Conservation (phyloP, 2,329 filamentous ascomycete genomes). For the Scedosporium aurantiacum region DNA sequence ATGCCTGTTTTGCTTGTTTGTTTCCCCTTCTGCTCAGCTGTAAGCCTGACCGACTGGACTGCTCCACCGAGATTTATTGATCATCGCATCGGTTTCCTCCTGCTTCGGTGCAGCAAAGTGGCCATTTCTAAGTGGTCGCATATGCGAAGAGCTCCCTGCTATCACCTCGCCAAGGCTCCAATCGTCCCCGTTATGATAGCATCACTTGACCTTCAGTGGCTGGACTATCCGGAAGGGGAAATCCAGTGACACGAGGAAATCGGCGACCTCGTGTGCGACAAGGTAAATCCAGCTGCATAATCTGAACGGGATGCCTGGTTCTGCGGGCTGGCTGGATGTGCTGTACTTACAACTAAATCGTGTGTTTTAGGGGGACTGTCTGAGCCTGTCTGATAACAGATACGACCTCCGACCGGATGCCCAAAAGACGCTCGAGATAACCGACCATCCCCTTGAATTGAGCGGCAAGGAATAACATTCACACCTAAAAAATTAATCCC, state of each 20-base stretch:
- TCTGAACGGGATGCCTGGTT: neutral
- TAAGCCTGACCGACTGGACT: neutral
- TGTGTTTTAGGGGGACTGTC: neutral
- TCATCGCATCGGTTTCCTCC: neutral
- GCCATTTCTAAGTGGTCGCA: neutral
- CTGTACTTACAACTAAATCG: neutral
- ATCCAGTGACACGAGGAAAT: neutral
- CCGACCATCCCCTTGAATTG: neutral
- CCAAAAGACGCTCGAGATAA: neutral
- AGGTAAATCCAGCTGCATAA: neutral
- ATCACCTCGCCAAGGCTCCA: neutral
- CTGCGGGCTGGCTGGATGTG: neutral
- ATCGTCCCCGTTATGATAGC: neutral
- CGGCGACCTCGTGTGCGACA: neutral
- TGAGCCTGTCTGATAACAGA: neutral
- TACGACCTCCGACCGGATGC: neutral
- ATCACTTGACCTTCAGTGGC: constrained; percentile 2
- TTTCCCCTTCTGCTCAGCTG: no score
- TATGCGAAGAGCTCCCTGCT: neutral
- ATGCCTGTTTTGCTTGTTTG: no score
- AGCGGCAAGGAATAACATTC: neutral
- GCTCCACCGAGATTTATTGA: neutral
- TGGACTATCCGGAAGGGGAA: constrained; percentile 1
- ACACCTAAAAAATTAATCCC: neutral
- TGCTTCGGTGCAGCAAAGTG: neutral